phyloP scores from a whole-genome alignment of 441 rosid genomes.

The Cnidoscolus chayamansa region DNA sequence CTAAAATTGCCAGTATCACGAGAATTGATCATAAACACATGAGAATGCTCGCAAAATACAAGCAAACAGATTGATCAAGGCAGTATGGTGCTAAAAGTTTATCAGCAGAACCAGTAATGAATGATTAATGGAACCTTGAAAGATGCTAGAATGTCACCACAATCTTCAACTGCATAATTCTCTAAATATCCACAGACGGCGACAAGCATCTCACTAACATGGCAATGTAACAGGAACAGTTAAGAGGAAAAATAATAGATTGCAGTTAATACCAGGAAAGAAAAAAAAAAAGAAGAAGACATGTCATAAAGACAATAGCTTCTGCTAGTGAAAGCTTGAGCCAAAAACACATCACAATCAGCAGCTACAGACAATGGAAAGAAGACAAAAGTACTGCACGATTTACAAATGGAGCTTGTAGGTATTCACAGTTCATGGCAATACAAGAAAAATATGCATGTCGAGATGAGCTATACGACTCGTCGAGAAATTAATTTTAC shows the following conservation, averaged over 20 bases:
- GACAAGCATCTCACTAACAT: not conserved
- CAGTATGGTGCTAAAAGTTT: not conserved
- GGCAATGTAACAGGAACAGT: not conserved
- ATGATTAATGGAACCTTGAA: not conserved
- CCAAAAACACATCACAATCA: not conserved
- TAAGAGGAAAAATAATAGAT: not conserved
- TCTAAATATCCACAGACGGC: not conserved
- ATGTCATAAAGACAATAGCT: not conserved
- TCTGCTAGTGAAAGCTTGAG: not conserved
- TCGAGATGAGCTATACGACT: conserved; percentile 14
- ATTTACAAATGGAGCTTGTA: conserved; percentile 1
- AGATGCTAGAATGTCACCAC: not conserved
- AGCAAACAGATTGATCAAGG: not conserved
- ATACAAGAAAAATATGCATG: conserved; percentile 16
- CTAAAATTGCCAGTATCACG: not conserved
- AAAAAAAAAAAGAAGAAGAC: not conserved
- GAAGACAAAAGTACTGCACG: conserved; percentile 17
- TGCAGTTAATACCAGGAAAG: conserved; percentile 10
- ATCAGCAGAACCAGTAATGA: not conserved
- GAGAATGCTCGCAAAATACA: not conserved
- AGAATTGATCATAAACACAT: no score
- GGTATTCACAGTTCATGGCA: conserved; percentile 19
- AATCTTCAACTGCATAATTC: not conserved
- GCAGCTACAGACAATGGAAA: not conserved
- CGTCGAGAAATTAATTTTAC: conserved; percentile 17